Base-by-base conservation (phyloP, 208 protist genomes). In the Leishmania gerbilli region DNA sequence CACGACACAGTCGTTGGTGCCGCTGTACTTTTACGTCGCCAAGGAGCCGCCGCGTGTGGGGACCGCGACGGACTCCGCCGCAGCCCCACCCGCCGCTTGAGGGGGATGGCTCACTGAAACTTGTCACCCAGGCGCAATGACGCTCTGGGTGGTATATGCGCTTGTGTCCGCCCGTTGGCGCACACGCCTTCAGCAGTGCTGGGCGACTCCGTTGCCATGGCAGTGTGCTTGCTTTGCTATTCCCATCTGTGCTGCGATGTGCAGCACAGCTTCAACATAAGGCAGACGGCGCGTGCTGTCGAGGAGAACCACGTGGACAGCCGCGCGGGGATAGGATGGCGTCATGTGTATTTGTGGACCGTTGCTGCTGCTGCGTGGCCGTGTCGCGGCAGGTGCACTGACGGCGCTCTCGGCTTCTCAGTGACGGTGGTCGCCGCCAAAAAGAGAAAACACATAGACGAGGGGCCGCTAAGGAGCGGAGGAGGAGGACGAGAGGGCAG, bases 1-100 rank as follows among this genome's bases (percentile, higher is more conserved):
- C 82, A 94, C 92, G 40, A 67, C 89, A 24, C 86, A 91, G 78
- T 92, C 92, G 17, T 85, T 95, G 27, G 93, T 96, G 62, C 93
- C 95, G 40, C 91, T 97, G 64, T 95, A 89, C 82, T 94, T 95
- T 65, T 97, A 97, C 80, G 88, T 92, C 4, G 85, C 91, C 56
- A 92, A 92, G 76, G 87, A 91, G 75, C 65, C 86, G 5, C 87
- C 86, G 55, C 84, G 82, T 56, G 82, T 91, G 19, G 90, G 90
- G 3, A 81, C 76, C 8, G 80, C 84, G 1, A 60, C 58, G 27
- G 77, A 74, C 24, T 72, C 51, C 21, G 74, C 51, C 21, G 74
- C 51, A 13, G 67, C 24, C 56, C 17, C 45, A 34, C 45, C 69
- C 9, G 34, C 74, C 15, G 47, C 47, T 13, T 72, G 21, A 72